Evolutionary conservation across 2,329 filamentous ascomycete genomes (phyloP), one percentile per base, ranked within the genome.

Genomic region (Ascomycota sp.): DNA sequence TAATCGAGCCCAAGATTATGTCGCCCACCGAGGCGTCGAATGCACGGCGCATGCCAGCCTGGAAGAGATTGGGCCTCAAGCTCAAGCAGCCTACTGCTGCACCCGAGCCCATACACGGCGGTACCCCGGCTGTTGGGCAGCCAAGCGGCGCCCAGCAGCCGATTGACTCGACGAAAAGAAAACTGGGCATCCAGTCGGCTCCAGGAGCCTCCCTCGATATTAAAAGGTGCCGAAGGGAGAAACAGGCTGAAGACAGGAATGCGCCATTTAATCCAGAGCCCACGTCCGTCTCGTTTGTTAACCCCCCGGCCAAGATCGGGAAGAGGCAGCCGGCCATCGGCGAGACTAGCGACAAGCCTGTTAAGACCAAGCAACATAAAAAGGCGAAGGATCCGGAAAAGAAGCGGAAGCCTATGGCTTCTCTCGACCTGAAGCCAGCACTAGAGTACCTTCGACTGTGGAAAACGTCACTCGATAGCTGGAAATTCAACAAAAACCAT

Each of bases 401-500:
- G 44, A 53, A 54, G 39, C 39, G 50, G 25, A 51, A 46, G 33
- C 45, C 42, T 38, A 47, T 51, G 49, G 52, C 48, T 11, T 36
- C 46, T 23, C 33, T 43, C 6, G 61, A 68, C 36, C 53, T 73
- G 32, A 62, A 68, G 28, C 65, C 74, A 10, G 75, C 82, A 33
- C 61, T 91, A 11, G 62, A 69, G 31, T 94, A 94, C 48, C 65
- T 94, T 27, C 63, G 63, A 28, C 70, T 75, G 46, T 93, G 83
- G 63, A 63, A 79, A 52, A 65, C 64, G 32, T 65, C 72, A 35
- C 72, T 72, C 33, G 58, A 64, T 8, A 61, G 61, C 40, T 95
- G 86, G 86, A 94, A 93, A 52, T 95, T 94, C 60, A 92, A 91
- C 59, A 94, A 94, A 57, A 85, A 82, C 41, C 72, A 82, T 46